Conservation (phyloP, 108 stramenopile genomes). For the Asterionellopsis glacialis region DNA sequence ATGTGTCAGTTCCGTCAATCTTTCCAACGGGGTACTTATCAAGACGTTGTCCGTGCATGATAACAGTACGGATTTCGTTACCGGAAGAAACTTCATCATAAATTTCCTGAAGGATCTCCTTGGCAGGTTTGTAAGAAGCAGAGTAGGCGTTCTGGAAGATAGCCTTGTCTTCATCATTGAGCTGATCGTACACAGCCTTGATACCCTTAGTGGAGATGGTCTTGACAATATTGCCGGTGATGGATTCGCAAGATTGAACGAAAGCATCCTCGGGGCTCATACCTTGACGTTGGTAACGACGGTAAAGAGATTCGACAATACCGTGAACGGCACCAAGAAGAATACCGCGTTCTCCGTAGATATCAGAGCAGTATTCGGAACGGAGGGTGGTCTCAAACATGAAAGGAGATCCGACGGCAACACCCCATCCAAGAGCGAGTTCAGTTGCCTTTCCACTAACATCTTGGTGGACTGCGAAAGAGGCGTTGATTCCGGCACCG, state of each 20-base stretch:
- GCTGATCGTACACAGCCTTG: slow-evolving; percentile 92
- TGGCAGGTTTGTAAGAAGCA: slow-evolving; percentile 92
- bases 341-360: slow-evolving; percentile 97
- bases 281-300: slow-evolving; percentile 94
- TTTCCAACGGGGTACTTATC: slow-evolving; percentile 93
- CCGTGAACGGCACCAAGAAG: slow-evolving; percentile 97
- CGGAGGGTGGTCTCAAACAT: slow-evolving; percentile 95
- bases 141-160: slow-evolving; percentile 92
- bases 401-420: slow-evolving; percentile 96
- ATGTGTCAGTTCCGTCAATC: slow-evolving; percentile 97
- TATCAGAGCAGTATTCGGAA: slow-evolving; percentile 96
- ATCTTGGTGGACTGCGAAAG: slow-evolving; percentile 96
- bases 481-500: slow-evolving; percentile 96
- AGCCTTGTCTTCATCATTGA: slow-evolving; percentile 82
- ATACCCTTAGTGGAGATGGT: slow-evolving; percentile 94
- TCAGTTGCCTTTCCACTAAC: slow-evolving; percentile 92
- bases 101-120: slow-evolving; percentile 98
- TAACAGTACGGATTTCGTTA: slow-evolving; percentile 96
- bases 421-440: slow-evolving; percentile 95
- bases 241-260: slow-evolving; percentile 89
- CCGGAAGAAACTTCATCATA: slow-evolving; percentile 97
- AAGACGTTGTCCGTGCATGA: slow-evolving; percentile 93
- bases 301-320: slow-evolving; percentile 96
- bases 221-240: slow-evolving; percentile 97
- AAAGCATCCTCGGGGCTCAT: slow-evolving; percentile 95